Evolutionary conservation across 768 basidiomycete species (phyloP).

Genomic region (Tulasnella sp.): DNA sequence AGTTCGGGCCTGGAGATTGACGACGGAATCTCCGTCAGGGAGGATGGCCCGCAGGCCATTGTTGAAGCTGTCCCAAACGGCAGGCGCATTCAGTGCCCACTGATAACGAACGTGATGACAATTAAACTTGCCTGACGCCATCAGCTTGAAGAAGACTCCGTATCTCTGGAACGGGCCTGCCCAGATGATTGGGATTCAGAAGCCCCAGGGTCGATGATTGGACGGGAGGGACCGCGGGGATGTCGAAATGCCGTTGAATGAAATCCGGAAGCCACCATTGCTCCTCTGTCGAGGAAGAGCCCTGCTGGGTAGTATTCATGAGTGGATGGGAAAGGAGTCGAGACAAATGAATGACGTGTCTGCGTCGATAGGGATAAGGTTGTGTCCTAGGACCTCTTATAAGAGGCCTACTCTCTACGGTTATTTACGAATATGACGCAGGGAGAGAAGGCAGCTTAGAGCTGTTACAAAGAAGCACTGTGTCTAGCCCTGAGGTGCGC

Average conservation of each 20-base stretch:
- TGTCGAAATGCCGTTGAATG: not conserved
- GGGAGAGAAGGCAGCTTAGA: not conserved
- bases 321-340: not conserved
- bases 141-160: not conserved
- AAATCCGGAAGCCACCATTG: constrained; percentile 8
- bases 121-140: not conserved
- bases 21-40: not conserved
- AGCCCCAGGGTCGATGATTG: not conserved
- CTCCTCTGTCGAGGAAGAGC: not conserved
- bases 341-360: not conserved
- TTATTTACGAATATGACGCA: not conserved
- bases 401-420: not conserved
- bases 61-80: not conserved
- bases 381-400: not conserved
- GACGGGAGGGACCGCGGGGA: not conserved
- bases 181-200: not conserved
- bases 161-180: not conserved
- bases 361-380: not conserved
- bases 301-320: not conserved
- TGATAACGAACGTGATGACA: not conserved
- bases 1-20: not conserved
- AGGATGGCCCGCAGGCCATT: not conserved
- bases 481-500: not conserved
- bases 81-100: not conserved
- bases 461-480: not conserved